Evolutionary conservation across 352 stramenopile genomes (phyloP).

Genomic region (Phytophthora capsici): DNA sequence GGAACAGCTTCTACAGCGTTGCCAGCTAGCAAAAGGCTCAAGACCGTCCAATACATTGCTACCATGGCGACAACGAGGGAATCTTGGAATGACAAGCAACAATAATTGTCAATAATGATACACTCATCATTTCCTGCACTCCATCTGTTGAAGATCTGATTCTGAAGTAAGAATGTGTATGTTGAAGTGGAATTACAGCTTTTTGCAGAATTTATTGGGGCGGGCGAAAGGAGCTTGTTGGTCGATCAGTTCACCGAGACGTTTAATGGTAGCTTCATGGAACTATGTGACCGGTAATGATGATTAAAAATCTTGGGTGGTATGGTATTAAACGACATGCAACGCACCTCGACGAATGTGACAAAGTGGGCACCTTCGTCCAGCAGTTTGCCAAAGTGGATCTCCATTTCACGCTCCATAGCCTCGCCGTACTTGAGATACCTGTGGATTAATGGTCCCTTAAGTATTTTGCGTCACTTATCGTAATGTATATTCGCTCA

Average conservation of each 20-base stretch:
- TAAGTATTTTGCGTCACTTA: neutral
- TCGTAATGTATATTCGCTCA: conserved; percentile 28
- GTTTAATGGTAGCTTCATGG: conserved; percentile 63
- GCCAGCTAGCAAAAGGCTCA: neutral
- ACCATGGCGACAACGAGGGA: neutral
- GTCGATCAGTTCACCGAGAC: conserved; percentile 68
- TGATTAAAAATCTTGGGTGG: neutral
- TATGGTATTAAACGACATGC: neutral
- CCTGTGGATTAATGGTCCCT: conserved; percentile 13
- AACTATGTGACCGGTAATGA: conserved; percentile 39
- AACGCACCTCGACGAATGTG: conserved; percentile 60
- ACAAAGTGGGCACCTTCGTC: conserved; percentile 71
- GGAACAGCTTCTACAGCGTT: conserved; percentile 3
- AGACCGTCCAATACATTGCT: conserved; percentile 9
- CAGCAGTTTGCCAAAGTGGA: conserved; percentile 70
- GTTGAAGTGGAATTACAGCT: conserved; percentile 33
- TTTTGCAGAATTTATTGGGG: conserved; percentile 61
- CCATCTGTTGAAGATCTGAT: neutral
- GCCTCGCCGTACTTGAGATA: conserved; percentile 78
- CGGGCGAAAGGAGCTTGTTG: conserved; percentile 54
- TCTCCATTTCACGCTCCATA: conserved; percentile 86
- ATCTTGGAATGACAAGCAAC: conserved; percentile 16
- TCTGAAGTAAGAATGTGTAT: conserved; percentile 6
- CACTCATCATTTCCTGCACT: conserved; percentile 16
- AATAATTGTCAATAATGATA: neutral